Evolutionary conservation across 2,329 filamentous ascomycete species (phyloP), one percentile per base, ranked within the genome.

Genomic region (Arthroderma sp.): DNA sequence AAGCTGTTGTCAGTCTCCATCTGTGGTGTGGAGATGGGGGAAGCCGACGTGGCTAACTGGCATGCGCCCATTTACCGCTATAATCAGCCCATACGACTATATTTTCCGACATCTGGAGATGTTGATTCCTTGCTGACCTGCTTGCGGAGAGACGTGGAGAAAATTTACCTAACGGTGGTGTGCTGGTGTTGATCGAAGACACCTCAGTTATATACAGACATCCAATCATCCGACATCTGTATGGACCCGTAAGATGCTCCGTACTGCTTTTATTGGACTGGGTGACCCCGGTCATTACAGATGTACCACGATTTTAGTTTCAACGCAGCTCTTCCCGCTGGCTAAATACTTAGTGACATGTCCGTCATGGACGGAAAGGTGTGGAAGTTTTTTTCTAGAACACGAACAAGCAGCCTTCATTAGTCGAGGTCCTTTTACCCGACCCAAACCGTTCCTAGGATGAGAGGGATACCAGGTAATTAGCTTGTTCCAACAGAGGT

Each of bases 341-440:
- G 23, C 47, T 51, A 33, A 28, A 4, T 17, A 17, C 25, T 17
- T 17, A 4, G 44, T 31, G 15, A 15, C 23, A 51, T 51, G 44
- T 11, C 47, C n/a, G 47, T 33, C 47, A 33, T 31, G 21, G 6
- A 17, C 47, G 47, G 47, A 51, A 51, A 51, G 33, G 25, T n/a
- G 47, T 51, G 47, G 47, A 11, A 51, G 47, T 51, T 51, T 51
- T 31, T 33, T 51, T 51, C 47, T 51, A 31, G 47, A 51, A 51
- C 47, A 33, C 47, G 47, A 25, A 31, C 17, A 17, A n/a, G 15
- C 23, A 21, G 21, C 19, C 39, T 19, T 43, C 2, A 2, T 43
- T 43, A 19, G 9, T 19, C 39, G 6, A 7, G 15, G 17, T 51
- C 47, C 47, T 33, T 51, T 51, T 51, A 51, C 28, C 47, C 47